Percentiles rank a stretch among this genome's conserved stretches.
Evolutionary conservation across 2,329 filamentous ascomycete genomes (phyloP).

Genomic region (Talaromyces sp.): DNA sequence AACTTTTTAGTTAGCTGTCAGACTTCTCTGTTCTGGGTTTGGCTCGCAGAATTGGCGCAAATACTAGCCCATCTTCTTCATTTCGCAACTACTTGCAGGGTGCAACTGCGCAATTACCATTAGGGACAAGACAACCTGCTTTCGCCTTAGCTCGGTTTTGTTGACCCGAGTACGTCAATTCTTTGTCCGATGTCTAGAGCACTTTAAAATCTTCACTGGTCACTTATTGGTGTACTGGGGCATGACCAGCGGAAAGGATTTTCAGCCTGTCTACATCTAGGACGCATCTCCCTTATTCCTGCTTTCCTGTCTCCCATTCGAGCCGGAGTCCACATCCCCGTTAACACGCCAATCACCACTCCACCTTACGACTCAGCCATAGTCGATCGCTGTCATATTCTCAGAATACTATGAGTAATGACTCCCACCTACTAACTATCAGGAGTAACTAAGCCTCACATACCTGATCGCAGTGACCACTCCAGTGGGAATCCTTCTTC

Average conservation of each 20-base stretch:
- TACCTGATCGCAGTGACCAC: neutral
- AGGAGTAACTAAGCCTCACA: conserved; percentile 12
- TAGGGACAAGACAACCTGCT: conserved; percentile 6
- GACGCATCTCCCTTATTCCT: neutral
- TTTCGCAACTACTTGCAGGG: conserved; percentile 14
- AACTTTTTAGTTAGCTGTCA: conserved; percentile 13
- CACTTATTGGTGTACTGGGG: neutral
- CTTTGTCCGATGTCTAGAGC: conserved; percentile 2
- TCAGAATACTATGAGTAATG: conserved; percentile 1
- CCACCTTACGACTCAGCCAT: neutral
- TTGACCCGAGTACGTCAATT: neutral
- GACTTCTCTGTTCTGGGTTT: conserved; percentile 15
- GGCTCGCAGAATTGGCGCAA: conserved; percentile 9
- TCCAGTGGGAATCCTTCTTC: neutral
- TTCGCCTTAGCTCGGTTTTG: neutral
- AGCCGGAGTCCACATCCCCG: conserved; percentile 2
- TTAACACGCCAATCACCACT: conserved; percentile 17
- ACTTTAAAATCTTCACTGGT: conserved; percentile 1
- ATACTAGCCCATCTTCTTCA: conserved; percentile 10
- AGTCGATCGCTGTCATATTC: conserved; percentile 14
- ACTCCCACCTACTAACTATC: neutral
- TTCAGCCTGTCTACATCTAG: neutral
- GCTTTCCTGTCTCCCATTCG: neutral
- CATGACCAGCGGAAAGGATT: conserved; percentile 11
- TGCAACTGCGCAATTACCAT: conserved; percentile 12